Conservation (phyloP, 345 rosid species). For the Sapria himalayana region DNA sequence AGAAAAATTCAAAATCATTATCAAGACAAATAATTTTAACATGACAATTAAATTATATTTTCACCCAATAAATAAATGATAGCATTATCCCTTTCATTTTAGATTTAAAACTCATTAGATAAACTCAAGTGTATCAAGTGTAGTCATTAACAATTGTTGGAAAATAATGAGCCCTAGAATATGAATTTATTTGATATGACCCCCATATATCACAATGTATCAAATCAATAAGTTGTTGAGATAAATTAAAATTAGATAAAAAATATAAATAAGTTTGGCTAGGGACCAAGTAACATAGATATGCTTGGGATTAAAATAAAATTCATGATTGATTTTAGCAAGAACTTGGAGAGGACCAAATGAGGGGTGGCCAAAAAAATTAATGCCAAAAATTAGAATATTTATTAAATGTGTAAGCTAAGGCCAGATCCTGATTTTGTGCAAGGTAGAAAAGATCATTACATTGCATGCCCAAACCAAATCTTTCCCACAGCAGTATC, state of each 20-base stretch:
- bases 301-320: not conserved
- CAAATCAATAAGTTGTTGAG: not conserved
- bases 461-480: not conserved
- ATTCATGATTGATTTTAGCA: too few species aligned
- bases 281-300: not conserved
- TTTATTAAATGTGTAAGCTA: too few species aligned
- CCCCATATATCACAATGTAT: slow-evolving; percentile 4
- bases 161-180: not conserved
- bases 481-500: not conserved
- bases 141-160: not conserved
- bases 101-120: not conserved
- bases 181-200: not conserved
- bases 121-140: not conserved
- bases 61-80: not conserved
- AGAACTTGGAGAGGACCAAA: too few species aligned
- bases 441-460: too few species aligned
- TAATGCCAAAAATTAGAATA: too few species aligned
- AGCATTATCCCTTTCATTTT: not conserved
- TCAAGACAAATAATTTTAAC: not conserved
- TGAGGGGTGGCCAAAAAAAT: too few species aligned
- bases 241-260: not conserved
- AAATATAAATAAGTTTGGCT: not conserved
- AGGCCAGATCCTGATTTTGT: too few species aligned
- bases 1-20: not conserved
- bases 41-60: not conserved